Conservation (phyloP, 2,329 filamentous ascomycete genomes). For the Aspergillus felis region DNA sequence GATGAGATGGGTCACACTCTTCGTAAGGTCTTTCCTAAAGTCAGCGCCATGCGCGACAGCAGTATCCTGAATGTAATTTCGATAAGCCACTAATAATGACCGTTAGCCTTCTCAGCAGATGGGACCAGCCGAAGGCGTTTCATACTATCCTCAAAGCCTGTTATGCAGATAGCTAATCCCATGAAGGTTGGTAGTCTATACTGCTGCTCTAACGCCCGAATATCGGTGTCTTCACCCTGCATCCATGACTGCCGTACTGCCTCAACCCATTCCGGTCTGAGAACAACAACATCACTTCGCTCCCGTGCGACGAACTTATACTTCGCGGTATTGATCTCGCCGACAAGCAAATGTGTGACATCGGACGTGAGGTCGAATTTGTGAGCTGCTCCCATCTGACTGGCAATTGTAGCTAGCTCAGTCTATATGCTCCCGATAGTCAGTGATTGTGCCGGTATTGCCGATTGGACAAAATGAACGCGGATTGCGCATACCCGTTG, state of each 20-base stretch:
- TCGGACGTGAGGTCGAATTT: conserved; percentile 92
- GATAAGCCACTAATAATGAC: conserved; percentile 52
- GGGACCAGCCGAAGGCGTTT: conserved; percentile 19
- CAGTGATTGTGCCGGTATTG: background rate
- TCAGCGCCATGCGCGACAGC: conserved; percentile 70
- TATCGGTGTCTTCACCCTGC: conserved; percentile 69
- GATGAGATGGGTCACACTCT: conserved; percentile 81
- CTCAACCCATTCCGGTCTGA: conserved; percentile 80
- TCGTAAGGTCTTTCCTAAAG: conserved; percentile 85
- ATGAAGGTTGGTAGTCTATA: conserved; percentile 43
- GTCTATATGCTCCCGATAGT: conserved; percentile 26
- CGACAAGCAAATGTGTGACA: conserved; percentile 90
- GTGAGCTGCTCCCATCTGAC: conserved; percentile 80
- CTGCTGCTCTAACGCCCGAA: conserved; percentile 63
- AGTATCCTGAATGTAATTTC: conserved; percentile 65
- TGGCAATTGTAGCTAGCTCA: conserved; percentile 47
- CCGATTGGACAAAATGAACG: background rate
- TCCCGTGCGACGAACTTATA: conserved; percentile 93
- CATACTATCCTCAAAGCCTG: conserved; percentile 63
- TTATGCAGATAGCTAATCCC: conserved; percentile 62
- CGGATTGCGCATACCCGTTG: conserved; percentile 58
- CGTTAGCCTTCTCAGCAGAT: conserved; percentile 3
- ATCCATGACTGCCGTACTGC: conserved; percentile 78
- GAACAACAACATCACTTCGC: conserved; percentile 77
- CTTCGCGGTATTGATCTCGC: conserved; percentile 83